Evolutionary conservation across 2,329 filamentous ascomycete genomes (phyloP).

Genomic region (Botrytis fabae): DNA sequence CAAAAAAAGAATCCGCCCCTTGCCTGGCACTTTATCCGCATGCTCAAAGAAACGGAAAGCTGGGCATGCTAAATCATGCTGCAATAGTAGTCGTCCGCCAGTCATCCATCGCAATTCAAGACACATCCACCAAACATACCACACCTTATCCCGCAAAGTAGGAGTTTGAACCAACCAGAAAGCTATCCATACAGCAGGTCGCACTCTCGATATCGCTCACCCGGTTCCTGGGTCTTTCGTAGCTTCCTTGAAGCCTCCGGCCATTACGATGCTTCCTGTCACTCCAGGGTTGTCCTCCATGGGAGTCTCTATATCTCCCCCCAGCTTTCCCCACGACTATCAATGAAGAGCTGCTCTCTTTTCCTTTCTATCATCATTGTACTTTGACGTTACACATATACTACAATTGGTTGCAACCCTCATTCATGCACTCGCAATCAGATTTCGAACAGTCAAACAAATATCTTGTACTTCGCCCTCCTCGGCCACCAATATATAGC

Average conservation of each 20-base stretch:
- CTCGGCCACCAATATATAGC: slow-evolving; percentile 5
- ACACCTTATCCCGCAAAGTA: slow-evolving; percentile 1
- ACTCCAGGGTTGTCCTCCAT: slow-evolving; percentile 20
- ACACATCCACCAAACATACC: slow-evolving; percentile 9
- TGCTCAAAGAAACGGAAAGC: background rate
- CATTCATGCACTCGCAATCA: slow-evolving; percentile 22
- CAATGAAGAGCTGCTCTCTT: slow-evolving; percentile 14
- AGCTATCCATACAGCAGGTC: slow-evolving; percentile 1
- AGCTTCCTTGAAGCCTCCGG: slow-evolving; percentile 12
- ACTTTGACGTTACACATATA: slow-evolving; percentile 20
- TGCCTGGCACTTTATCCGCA: background rate
- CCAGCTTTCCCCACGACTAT: slow-evolving; percentile 10
- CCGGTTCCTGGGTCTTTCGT: slow-evolving; percentile 22
- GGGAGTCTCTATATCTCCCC: slow-evolving; percentile 21
- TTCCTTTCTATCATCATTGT: slow-evolving; percentile 12
- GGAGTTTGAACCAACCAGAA: slow-evolving; percentile 14
- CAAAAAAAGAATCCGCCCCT: background rate
- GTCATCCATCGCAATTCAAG: slow-evolving; percentile 15
- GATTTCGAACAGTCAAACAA: slow-evolving; percentile 16
- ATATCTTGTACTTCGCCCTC: slow-evolving; percentile 20
- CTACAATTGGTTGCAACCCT: background rate
- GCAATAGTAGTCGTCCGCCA: background rate
- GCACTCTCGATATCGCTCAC: slow-evolving; percentile 21
- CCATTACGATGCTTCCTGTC: slow-evolving; percentile 14
- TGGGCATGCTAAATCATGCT: background rate